These are phyloP conservation scores for Cotoneaster glaucophyllus DNA, from an alignment of 306 rosid species.

Conservation along the genomic window DNA sequence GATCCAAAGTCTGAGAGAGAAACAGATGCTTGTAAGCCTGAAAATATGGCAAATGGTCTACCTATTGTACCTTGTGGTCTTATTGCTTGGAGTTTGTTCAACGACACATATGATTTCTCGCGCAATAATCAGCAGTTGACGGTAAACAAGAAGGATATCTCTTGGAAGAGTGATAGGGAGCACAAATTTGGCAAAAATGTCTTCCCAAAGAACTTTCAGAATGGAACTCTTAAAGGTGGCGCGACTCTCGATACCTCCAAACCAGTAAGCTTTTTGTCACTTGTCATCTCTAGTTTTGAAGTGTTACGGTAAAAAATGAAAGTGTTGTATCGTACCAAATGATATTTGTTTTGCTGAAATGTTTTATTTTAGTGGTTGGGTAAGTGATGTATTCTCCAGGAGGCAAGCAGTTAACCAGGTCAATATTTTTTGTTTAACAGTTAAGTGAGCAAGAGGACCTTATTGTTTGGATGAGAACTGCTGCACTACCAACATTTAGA, in stretches of 20 bases:
- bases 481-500: slow-evolving; percentile 75
- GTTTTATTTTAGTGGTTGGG: background rate
- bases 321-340: background rate
- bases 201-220: slow-evolving; percentile 85
- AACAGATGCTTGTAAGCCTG: slow-evolving; percentile 57
- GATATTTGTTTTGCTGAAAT: background rate
- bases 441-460: slow-evolving; percentile 69
- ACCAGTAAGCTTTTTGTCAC: slow-evolving; percentile 48
- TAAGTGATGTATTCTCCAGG: slow-evolving; percentile 1
- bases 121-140: slow-evolving; percentile 22
- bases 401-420: slow-evolving; percentile 20
- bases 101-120: slow-evolving; percentile 72
- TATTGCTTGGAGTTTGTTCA: slow-evolving; percentile 96
- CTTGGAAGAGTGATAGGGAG: slow-evolving; percentile 94
- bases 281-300: slow-evolving; percentile 7
- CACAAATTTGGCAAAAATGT: slow-evolving; percentile 84
- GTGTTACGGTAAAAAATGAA: background rate
- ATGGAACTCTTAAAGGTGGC: slow-evolving; percentile 60
- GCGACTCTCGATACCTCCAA: background rate
- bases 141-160: slow-evolving; percentile 65
- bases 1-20: slow-evolving; percentile 9
- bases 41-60: slow-evolving; percentile 24
- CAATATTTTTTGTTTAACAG: slow-evolving; percentile 40
- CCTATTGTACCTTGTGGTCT: slow-evolving; percentile 90
- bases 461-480: slow-evolving; percentile 84